Evolutionary conservation across 495 filamentous ascomycete genomes (phyloP), one percentile per base, ranked within the genome.

Genomic region (Hypoxylon fragiforme): DNA sequence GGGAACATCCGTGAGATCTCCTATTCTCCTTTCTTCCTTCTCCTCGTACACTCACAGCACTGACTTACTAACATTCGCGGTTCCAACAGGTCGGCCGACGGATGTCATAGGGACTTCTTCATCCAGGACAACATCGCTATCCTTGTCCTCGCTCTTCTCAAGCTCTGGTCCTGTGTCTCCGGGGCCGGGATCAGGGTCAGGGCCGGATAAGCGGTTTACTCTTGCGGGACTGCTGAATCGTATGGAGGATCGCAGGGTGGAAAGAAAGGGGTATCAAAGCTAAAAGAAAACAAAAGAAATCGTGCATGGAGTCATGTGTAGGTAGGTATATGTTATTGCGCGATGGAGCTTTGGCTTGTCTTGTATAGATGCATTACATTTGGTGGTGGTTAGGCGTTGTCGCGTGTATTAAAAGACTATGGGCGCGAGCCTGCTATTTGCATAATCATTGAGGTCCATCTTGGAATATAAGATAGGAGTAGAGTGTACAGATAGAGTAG

Each of bases 1-100:
- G 71, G 71, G 2, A 73, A 73, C 54, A 73, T 73, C 11, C 66
- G 71, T 67, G 31, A 63, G 64, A 12, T 13, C n/a, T 34, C 12
- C 31, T 12, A 34, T 66, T 34, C 14, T 2, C 44, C 24, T 48
- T 19, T 52, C 13, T 14, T 1, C 2, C 18, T 8, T 21, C 9
- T 2, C 2, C 8, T 6, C n/a, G 24, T 16, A 16, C 30, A 3
- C n/a, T 1, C n/a, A 15, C 8, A 2, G 14, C 38, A 18, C 57
- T 60, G 28, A 57, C 20, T 13, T n/a, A n/a, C n/a, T n/a, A n/a
- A n/a, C n/a, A n/a, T n/a, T n/a, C n/a, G n/a, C n/a, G n/a, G 20
- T n/a, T 19, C 19, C 16, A 15, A 0, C 5, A 65, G 62, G 62
- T 21, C 57, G 62, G 20, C 53, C 58, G 0, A 65, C 54, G 11